Conservation (phyloP, 2,329 filamentous ascomycete genomes). For the Colletotrichum orbiculare region DNA sequence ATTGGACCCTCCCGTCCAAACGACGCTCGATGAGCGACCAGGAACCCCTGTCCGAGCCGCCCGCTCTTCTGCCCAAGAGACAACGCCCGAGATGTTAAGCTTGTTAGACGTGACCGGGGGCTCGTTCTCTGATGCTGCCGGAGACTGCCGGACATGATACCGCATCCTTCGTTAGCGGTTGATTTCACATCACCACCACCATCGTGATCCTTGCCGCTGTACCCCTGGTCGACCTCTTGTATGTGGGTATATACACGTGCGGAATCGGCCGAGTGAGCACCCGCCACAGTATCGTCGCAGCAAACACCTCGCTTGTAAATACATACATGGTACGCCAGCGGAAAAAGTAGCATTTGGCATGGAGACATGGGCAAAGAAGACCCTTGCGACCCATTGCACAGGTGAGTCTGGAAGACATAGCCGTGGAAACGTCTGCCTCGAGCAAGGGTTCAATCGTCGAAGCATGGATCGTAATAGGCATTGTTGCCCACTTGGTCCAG, state of each 20-base stretch:
- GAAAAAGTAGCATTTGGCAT: conserved; percentile 3
- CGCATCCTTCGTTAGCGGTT: conserved; percentile 19
- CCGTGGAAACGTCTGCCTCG: too few species aligned
- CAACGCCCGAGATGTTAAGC: conserved; percentile 17
- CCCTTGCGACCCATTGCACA: not conserved
- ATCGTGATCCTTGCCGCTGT: conserved; percentile 11
- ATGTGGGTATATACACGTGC: conserved; percentile 23
- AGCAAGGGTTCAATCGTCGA: not conserved
- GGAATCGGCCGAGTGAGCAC: conserved; percentile 18
- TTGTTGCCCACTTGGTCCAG: conserved; percentile 22
- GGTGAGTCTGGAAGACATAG: conserved; percentile 4
- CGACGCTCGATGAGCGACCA: not conserved
- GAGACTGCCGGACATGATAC: conserved; percentile 6
- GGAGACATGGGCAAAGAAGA: not conserved
- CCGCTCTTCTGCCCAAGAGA: not conserved
- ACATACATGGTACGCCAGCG: not conserved
- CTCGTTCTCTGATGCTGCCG: not conserved
- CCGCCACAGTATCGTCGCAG: conserved; percentile 2
- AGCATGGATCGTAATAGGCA: conserved; percentile 7
- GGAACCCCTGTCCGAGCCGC: not conserved
- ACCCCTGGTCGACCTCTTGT: not conserved
- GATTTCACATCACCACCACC: too few species aligned
- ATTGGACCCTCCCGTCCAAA: conserved; percentile 13
- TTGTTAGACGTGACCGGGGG: conserved; percentile 12
- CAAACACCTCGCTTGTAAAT: conserved; percentile 3